Conservation (phyloP, 2,329 filamentous ascomycete species). For the Trichoderma breve region DNA sequence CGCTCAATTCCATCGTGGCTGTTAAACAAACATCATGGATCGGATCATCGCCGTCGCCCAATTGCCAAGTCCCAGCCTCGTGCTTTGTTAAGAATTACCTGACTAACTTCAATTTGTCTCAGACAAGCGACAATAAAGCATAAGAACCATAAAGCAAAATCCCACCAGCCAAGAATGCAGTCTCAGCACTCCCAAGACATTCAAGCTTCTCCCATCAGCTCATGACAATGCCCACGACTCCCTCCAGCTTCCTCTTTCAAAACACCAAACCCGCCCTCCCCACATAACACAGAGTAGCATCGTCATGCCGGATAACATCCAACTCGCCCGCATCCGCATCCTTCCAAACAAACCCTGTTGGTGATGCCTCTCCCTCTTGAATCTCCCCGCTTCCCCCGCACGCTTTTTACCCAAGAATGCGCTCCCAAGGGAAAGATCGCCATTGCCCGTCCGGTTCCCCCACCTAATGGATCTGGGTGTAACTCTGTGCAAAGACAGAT, state of each 20-base stretch:
- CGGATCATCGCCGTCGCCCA: neutral
- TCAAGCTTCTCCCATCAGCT: neutral
- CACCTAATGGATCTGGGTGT: slow-evolving; percentile 14
- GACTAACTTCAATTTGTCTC: neutral
- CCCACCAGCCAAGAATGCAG: neutral
- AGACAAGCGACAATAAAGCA: neutral
- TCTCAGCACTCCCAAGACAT: neutral
- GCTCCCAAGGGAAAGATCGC: slow-evolving; percentile 4
- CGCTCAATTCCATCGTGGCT: neutral
- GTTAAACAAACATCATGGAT: neutral
- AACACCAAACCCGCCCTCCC: neutral
- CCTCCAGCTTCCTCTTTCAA: slow-evolving; percentile 16
- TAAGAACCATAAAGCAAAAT: neutral
- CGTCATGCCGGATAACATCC: slow-evolving; percentile 8
- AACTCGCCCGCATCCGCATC: neutral
- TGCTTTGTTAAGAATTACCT: neutral
- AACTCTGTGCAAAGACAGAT: slow-evolving; percentile 9
- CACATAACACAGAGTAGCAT: neutral
- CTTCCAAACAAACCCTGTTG: neutral
- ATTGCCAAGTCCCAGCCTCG: neutral
- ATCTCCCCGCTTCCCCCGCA: slow-evolving; percentile 19
- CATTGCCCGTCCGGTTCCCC: neutral
- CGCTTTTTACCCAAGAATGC: slow-evolving; percentile 9
- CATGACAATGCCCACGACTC: neutral
- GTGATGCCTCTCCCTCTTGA: neutral